Evolutionary conservation across 78 protist species (phyloP), one percentile per base, ranked within the genome.

Genomic region (Anaeramoeba flamelloides): DNA sequence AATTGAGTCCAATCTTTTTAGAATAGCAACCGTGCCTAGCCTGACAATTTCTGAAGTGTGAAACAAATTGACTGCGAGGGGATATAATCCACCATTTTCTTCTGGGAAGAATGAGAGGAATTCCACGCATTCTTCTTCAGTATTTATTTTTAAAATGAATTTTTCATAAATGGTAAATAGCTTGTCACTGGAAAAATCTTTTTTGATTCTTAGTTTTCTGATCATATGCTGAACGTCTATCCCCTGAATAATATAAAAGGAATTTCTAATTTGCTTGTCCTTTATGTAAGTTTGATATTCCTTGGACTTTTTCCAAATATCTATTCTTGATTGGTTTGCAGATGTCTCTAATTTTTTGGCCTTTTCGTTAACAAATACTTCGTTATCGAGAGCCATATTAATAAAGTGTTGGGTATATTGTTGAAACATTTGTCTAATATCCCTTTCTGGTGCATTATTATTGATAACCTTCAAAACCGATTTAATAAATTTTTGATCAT

Each of bases 21-120:
- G 41, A 2, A 90, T 86, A 74, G 82, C 81, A 36, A 85, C 85
- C n/a, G 88, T 86, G 36, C 87, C 84, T 37, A 53, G 36, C 26
- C 90, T 76, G 36, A 90, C 89, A 8, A 77, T 76, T 76, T 89
- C 87, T 22, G 85, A 65, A 1, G 79, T 77, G 36, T 89, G 91
- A 74, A 89, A 87, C 8, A 90, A 79, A 39, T 84, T 84, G 22
- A 87, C 86, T 3, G 90, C 91, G 3, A 90, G 82, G 33, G 92
- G 90, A 78, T 77, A 87, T 37, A 90, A 37, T 1, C 92, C 92
- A 8, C 92, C 92, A 34, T 89, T 83, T 0, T 86, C 40, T 76
- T 90, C 90, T 33, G 92, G 92, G 4, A 90, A 78, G 34, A 79
- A 88, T 3, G 87, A 38, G 40, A 90, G 85, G 36, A 90, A 87